Evolutionary conservation across 192 early-diverging fungal species (phyloP).

Genomic region (Backusella mclennaniae): DNA sequence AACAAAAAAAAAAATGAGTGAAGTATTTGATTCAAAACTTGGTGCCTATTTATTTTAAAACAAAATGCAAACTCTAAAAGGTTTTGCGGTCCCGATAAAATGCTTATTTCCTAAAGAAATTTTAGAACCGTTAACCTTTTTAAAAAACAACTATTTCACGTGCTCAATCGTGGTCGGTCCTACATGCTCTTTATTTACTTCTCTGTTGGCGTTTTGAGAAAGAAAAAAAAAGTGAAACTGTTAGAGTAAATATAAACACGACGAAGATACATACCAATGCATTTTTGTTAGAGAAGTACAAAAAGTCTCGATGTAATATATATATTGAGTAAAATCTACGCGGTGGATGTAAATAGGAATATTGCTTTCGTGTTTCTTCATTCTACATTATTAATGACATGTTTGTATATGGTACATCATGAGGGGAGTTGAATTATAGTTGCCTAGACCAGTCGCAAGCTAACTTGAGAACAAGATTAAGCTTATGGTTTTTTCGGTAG

Average conservation of each 20-base stretch:
- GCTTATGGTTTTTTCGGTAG: not conserved
- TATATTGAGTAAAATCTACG: not conserved
- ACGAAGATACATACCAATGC: not conserved
- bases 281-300: not conserved
- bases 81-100: not conserved
- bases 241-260: not conserved
- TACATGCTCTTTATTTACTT: not conserved
- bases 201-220: conserved; percentile 3
- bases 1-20: not conserved
- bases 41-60: conserved; percentile 3
- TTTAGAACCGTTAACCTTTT: not conserved
- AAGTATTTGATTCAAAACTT: not conserved
- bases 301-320: not conserved
- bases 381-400: not conserved
- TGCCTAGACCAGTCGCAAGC: not conserved
- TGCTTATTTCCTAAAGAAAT: conserved; percentile 9
- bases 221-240: not conserved
- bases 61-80: conserved; percentile 1
- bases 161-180: not conserved
- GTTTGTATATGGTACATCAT: not conserved
- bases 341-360: not conserved
- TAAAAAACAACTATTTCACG: not conserved
- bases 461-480: not conserved
- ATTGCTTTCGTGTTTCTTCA: not conserved
- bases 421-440: not conserved